A percentile compares a stretch with the other conserved stretches of the same genome.
Conservation (phyloP, 2,329 filamentous ascomycete species). For the Aureobasidium musti region DNA sequence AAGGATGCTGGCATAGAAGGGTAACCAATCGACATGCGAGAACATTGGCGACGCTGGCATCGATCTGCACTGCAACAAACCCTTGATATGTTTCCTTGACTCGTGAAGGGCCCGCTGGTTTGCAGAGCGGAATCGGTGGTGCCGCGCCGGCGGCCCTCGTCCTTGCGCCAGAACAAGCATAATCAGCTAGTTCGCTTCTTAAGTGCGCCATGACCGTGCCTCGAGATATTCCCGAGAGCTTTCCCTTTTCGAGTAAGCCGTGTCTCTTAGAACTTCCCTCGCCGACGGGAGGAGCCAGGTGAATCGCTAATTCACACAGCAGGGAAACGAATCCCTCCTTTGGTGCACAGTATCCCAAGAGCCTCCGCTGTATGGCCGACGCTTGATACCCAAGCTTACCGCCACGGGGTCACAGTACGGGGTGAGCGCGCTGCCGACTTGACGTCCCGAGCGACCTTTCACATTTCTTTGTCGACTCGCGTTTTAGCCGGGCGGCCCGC, state of each 20-base stretch:
- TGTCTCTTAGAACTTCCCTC: conserved; percentile 12
- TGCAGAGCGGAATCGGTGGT: conserved; percentile 9
- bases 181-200: conserved; percentile 25
- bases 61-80: neutral
- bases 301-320: conserved; percentile 10
- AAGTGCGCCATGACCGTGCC: conserved; percentile 22
- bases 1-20: neutral
- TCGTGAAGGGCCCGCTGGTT: conserved; percentile 16
- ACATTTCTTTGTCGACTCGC: conserved; percentile 2
- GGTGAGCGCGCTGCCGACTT: conserved; percentile 20
- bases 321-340: conserved; percentile 3
- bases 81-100: conserved; percentile 1
- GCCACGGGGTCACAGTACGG: conserved; percentile 19
- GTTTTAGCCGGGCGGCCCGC: conserved; percentile 21
- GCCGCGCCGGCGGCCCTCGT: conserved; percentile 23
- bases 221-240: conserved; percentile 17
- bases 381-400: conserved; percentile 20
- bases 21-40: neutral
- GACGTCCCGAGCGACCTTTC: conserved; percentile 5
- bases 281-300: neutral
- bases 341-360: neutral
- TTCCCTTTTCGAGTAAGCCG: conserved; percentile 2
- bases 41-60: neutral
- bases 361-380: conserved; percentile 25
- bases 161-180: conserved; percentile 29